Percentiles rank a stretch among this genome's conserved stretches.
phyloP scores from a whole-genome alignment of 2,329 filamentous ascomycete genomes.

The Fusarium sp. region DNA sequence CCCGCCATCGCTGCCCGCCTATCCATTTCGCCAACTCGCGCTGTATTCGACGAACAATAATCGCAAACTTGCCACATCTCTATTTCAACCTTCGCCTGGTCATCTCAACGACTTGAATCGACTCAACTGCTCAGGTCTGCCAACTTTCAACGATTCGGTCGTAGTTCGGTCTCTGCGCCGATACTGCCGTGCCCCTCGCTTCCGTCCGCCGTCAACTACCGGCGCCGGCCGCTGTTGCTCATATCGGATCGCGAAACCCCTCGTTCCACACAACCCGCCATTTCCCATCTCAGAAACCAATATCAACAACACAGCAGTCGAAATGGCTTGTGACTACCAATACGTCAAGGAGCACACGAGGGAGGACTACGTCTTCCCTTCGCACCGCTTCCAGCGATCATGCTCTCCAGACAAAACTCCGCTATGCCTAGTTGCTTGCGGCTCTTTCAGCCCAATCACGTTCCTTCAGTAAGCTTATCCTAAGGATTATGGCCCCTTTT shows the following conservation, averaged over 20 bases:
- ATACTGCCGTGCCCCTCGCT: slow-evolving; percentile 35
- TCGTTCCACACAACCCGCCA: slow-evolving; percentile 27
- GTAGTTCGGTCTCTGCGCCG: slow-evolving; percentile 32
- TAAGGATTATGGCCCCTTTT: neutral
- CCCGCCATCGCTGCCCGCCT: slow-evolving; percentile 29
- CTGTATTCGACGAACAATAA: slow-evolving; percentile 16
- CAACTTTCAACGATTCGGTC: slow-evolving; percentile 17
- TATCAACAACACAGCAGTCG: slow-evolving; percentile 5
- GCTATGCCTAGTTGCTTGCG: slow-evolving; percentile 76
- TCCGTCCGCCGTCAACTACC: slow-evolving; percentile 31
- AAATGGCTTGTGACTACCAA: slow-evolving; percentile 50
- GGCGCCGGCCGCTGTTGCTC: slow-evolving; percentile 35
- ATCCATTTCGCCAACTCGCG: slow-evolving; percentile 22
- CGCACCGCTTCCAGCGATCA: slow-evolving; percentile 67
- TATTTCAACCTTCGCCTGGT: slow-evolving; percentile 8
- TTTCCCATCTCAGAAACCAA: slow-evolving; percentile 8
- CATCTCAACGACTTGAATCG: neutral
- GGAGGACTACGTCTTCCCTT: slow-evolving; percentile 69
- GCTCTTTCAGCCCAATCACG: slow-evolving; percentile 60
- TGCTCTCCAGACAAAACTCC: slow-evolving; percentile 69
- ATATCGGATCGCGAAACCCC: slow-evolving; percentile 31
- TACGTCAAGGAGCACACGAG: slow-evolving; percentile 52
- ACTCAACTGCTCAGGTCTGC: neutral
- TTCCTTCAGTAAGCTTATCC: slow-evolving; percentile 28
- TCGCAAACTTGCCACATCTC: slow-evolving; percentile 15